phyloP scores from a whole-genome alignment of 1,284 basidiomycete species.

The Cutaneotrichosporon dermatis region DNA sequence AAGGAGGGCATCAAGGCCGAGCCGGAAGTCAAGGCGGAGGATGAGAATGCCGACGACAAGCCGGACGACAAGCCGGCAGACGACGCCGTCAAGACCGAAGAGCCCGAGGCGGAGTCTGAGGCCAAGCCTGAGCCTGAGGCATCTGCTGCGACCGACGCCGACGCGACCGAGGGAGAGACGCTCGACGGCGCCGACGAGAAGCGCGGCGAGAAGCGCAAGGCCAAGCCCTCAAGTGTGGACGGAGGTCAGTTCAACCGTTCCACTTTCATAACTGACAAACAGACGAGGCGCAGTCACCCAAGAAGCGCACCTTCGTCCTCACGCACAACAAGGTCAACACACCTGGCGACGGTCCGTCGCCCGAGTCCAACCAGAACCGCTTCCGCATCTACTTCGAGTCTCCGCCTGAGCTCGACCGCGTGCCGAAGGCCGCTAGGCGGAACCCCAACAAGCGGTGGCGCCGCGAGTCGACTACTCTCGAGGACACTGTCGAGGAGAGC shows the following conservation, averaged over 20 bases:
- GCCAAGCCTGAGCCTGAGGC: slow-evolving; percentile 6
- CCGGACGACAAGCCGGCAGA: slow-evolving; percentile 16
- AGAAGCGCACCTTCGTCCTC: slow-evolving; percentile 42
- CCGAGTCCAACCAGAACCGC: slow-evolving; percentile 45
- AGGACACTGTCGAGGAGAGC: slow-evolving; percentile 30
- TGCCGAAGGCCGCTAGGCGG: slow-evolving; percentile 34
- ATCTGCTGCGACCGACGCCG: slow-evolving; percentile 6
- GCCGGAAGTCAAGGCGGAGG: slow-evolving; percentile 19
- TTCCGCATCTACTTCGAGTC: slow-evolving; percentile 51
- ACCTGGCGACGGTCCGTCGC: slow-evolving; percentile 12
- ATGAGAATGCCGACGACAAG: slow-evolving; percentile 19
- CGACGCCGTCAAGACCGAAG: slow-evolving; percentile 5
- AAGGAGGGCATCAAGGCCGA: slow-evolving; percentile 20
- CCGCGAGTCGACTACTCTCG: slow-evolving; percentile 50
- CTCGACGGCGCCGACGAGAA: slow-evolving; percentile 26
- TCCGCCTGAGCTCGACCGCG: slow-evolving; percentile 47
- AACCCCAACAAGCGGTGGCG: slow-evolving; percentile 59
- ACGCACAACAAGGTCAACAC: slow-evolving; percentile 42
- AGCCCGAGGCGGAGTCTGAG: neutral
- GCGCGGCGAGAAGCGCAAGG: slow-evolving; percentile 46
- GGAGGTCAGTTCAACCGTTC: slow-evolving; percentile 29
- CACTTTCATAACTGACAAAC: neutral
- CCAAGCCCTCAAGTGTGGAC: slow-evolving; percentile 42
- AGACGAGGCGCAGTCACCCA: slow-evolving; percentile 27
- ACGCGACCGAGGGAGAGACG: slow-evolving; percentile 13